Evolutionary conservation across 1,139 yeast species (phyloP), one percentile per base, ranked within the genome.

Genomic region (Geotrichum bryndzae): DNA sequence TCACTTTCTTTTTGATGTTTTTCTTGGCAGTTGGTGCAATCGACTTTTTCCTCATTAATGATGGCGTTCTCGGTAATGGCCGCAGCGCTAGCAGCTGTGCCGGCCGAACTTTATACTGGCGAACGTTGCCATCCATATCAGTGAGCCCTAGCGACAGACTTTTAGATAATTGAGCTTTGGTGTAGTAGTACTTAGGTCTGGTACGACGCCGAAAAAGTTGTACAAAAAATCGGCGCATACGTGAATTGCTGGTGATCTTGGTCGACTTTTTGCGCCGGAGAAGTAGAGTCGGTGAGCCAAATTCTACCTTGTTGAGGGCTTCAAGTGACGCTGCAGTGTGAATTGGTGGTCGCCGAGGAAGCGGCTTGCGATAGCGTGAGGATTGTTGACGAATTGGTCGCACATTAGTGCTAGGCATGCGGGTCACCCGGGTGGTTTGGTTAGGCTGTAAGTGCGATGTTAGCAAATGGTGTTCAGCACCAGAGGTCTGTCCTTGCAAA

Each of bases 141-240:
- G 45, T 51, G 15, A 29, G 22, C 15, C 46, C 50, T 27, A 45
- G 13, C 3, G 54, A 53, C 23, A 31, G 15, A 38, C 22, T 23
- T 22, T 33, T 51, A n/a, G 46, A 35, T 23, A 67, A 68, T 15
- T 68, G 66, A 2, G 63, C 61, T 57, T 68, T 67, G 27, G 66
- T 60, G 57, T 64, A 69, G 52, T 63, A 60, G 55, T 61, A 64
- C 55, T 60, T 63, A 11, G 65, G 64, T 52, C 56, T 61, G 6
- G 64, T 45, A 8, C 68, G 58, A 23, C 67, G 58, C 31, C 72
- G 66, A 53, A 70, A 66, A 15, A 68, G 57, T 23, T 65, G 65
- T 13, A 63, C 59, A 52, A 69, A 66, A 31, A 68, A 64, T 22
- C 67, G 60, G 1, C 68, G 64, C 7, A 70, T 58, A 1, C 69